These are phyloP conservation scores for Pseudogymnoascus sp. DNA, from an alignment of 2,329 filamentous ascomycete genomes.

Conservation along the genomic window DNA sequence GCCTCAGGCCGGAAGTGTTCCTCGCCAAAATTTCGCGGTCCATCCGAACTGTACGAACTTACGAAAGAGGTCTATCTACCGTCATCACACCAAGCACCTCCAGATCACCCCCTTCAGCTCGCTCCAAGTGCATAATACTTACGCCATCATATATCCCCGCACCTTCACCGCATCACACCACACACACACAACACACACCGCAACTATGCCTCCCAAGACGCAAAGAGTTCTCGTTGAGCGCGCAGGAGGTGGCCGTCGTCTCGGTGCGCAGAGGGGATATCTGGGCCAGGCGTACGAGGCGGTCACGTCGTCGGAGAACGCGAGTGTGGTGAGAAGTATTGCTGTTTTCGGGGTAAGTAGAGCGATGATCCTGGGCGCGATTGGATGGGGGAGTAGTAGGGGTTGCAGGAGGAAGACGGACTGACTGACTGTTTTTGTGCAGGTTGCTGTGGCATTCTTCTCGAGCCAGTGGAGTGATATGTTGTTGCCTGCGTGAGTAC, in stretches of 20 bases:
- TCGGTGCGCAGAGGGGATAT: conserved; percentile 41
- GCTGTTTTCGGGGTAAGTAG: conserved; percentile 59
- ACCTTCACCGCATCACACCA: background rate
- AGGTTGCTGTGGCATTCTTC: conserved; percentile 61
- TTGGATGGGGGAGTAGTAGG: background rate
- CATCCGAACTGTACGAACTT: background rate
- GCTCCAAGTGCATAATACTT: background rate
- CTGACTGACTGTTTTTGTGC: conserved; percentile 14
- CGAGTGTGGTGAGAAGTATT: conserved; percentile 60
- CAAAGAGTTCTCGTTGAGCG: conserved; percentile 46
- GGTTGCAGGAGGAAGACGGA: conserved; percentile 9
- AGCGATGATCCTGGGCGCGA: background rate
- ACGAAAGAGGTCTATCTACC: background rate
- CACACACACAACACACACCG: background rate
- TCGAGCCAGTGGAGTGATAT: conserved; percentile 61
- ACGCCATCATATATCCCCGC: background rate
- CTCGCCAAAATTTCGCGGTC: background rate
- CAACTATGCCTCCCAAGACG: conserved; percentile 57
- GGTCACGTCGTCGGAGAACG: conserved; percentile 60
- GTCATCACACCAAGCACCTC: background rate
- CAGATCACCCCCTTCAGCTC: background rate
- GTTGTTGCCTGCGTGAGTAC: conserved; percentile 55
- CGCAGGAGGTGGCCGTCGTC: conserved; percentile 34
- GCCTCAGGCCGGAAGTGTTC: background rate
- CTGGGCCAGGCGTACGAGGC: conserved; percentile 53